Evolutionary conservation across 768 basidiomycete genomes (phyloP).

Genomic region (Kwoniella bestiolae): DNA sequence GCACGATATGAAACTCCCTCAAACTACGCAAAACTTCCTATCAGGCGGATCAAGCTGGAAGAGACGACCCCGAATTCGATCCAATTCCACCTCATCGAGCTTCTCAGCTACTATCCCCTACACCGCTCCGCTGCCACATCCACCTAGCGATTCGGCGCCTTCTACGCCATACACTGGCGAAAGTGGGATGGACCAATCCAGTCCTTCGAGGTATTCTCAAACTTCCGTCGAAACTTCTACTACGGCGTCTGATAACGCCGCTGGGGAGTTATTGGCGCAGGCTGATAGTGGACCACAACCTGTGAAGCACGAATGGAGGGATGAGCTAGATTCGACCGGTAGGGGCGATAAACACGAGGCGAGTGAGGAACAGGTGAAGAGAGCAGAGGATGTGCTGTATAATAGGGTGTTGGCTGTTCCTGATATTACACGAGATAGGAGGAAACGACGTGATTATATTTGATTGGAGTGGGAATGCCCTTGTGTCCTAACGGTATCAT

Average conservation of each 20-base stretch:
- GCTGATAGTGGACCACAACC: constrained; percentile 25
- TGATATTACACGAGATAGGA: not conserved
- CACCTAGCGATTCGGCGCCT: not conserved
- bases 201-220: constrained; percentile 15
- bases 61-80: not conserved
- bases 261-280: constrained; percentile 12
- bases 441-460: not conserved
- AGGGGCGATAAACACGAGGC: not conserved
- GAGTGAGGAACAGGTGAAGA: constrained; percentile 1
- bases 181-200: not conserved
- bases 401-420: not conserved
- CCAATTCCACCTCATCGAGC: not conserved
- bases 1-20: not conserved
- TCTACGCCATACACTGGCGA: not conserved
- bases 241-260: constrained; percentile 13
- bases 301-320: constrained; percentile 6
- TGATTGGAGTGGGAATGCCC: too few relatives aligned
- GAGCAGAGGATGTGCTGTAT: constrained; percentile 9
- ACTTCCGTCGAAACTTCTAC: not conserved
- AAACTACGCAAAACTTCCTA: constrained; percentile 3
- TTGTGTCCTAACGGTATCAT: not conserved
- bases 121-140: not conserved
- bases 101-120: not conserved
- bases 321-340: not conserved
- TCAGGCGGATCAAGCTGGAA: not conserved